A percentile compares a stretch with the other conserved stretches of the same genome.
phyloP scores from a whole-genome alignment of 495 filamentous ascomycete species.

The Aspergillus taichungensis region DNA sequence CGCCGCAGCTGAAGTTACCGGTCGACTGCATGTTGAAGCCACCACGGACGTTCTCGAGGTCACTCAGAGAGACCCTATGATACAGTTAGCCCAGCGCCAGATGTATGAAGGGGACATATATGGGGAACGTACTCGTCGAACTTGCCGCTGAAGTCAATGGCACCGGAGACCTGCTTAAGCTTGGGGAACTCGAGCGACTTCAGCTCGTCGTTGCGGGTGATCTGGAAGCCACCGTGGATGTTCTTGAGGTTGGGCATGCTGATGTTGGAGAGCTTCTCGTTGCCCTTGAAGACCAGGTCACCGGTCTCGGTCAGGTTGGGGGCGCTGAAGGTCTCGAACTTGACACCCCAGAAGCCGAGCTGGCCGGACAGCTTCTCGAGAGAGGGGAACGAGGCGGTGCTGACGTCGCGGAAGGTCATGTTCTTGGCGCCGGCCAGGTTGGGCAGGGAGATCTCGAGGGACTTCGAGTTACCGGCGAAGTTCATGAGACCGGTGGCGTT shows the following conservation, averaged over 20 bases:
- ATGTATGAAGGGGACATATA: neutral
- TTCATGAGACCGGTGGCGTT: constrained; percentile 54
- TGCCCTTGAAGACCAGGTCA: constrained; percentile 73
- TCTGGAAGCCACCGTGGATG: constrained; percentile 68
- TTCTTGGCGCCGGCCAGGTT: constrained; percentile 69
- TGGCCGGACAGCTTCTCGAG: constrained; percentile 67
- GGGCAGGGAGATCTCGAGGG: constrained; percentile 64
- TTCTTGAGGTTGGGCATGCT: constrained; percentile 56
- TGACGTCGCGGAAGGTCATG: constrained; percentile 83
- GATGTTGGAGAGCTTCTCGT: constrained; percentile 67
- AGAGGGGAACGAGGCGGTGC: constrained; percentile 63
- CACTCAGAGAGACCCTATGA: constrained; percentile 58
- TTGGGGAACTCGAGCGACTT: constrained; percentile 53
- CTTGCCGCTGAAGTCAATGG: constrained; percentile 80
- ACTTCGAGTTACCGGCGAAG: constrained; percentile 48
- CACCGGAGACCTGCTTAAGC: constrained; percentile 66
- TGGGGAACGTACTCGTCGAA: constrained; percentile 64
- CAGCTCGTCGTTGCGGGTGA: constrained; percentile 81
- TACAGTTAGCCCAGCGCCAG: constrained; percentile 7
- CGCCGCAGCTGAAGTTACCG: constrained; percentile 48
- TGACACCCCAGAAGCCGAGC: constrained; percentile 76
- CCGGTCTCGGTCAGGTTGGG: constrained; percentile 75
- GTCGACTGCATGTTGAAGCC: constrained; percentile 79
- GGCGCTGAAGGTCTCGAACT: constrained; percentile 55
- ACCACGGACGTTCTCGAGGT: constrained; percentile 68